Conservation (phyloP, 1,139 yeast genomes). For the Pichia kudriavzevii region DNA sequence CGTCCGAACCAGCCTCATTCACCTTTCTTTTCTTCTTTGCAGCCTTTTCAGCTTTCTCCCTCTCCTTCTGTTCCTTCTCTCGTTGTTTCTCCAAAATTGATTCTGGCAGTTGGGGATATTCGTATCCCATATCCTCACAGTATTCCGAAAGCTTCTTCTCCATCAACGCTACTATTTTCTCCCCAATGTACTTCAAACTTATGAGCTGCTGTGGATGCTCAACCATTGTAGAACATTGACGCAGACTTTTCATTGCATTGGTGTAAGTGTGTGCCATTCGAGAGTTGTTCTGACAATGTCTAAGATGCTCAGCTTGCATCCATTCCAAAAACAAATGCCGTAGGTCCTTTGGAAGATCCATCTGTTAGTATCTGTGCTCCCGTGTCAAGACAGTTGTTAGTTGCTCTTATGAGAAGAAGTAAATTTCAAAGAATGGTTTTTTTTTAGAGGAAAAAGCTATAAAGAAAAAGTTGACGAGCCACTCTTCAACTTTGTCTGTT, state of each 20-base stretch:
- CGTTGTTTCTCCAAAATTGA: constrained; percentile 10
- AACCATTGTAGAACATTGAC: constrained; percentile 36
- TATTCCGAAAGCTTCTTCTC: constrained; percentile 35
- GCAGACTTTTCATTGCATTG: constrained; percentile 42
- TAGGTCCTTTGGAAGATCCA: constrained; percentile 30
- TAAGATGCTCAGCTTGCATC: constrained; percentile 44
- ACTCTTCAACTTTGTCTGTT: too few species aligned
- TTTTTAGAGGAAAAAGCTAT: too few species aligned
- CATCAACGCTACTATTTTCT: constrained; percentile 46
- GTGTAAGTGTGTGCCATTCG: constrained; percentile 40
- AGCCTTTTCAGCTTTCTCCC: constrained; percentile 1
- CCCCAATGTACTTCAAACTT: constrained; percentile 53
- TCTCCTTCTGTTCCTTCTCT: not conserved
- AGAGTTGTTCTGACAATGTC: constrained; percentile 35
- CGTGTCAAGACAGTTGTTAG: too few species aligned
- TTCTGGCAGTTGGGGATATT: constrained; percentile 30
- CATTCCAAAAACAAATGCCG: constrained; percentile 41
- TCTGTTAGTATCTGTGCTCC: too few species aligned
- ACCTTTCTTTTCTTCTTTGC: constrained; percentile 17
- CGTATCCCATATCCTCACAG: constrained; percentile 38
- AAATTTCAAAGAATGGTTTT: too few species aligned
- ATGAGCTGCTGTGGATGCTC: constrained; percentile 44
- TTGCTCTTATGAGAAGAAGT: not conserved
- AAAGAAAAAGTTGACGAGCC: too few species aligned
- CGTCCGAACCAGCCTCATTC: not conserved